phyloP scores from a whole-genome alignment of 2,329 filamentous ascomycete genomes.

The Pseudogymnoascus sp. region DNA sequence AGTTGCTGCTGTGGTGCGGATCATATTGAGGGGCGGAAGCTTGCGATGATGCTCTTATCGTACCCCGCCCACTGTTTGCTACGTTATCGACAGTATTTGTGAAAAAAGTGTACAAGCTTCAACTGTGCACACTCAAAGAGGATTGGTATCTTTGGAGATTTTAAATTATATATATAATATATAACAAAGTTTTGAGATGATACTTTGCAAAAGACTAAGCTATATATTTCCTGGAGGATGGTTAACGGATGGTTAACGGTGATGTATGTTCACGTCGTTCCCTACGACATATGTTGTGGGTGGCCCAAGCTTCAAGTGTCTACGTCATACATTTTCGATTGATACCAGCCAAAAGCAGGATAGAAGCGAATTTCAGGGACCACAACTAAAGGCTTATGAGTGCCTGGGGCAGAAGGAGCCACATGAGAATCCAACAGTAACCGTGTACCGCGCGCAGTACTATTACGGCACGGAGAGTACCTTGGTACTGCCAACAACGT shows the following conservation, averaged over 20 bases:
- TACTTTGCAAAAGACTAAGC: conserved; percentile 1
- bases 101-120: background rate
- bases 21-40: conserved; percentile 8
- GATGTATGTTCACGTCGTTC: background rate
- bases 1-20: conserved; percentile 18
- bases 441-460: background rate
- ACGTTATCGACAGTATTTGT: conserved; percentile 5
- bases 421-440: background rate
- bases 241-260: background rate
- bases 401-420: conserved; percentile 2
- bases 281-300: conserved; percentile 1
- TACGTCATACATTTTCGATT: background rate
- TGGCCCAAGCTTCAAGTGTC: conserved; percentile 1
- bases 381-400: conserved; percentile 5
- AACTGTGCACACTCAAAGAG: background rate
- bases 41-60: conserved; percentile 4
- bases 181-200: background rate
- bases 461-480: background rate
- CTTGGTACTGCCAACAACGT: conserved; percentile 7
- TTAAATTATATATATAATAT: conserved; percentile 5
- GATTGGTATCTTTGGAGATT: background rate
- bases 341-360: background rate
- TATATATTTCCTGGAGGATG: background rate
- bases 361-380: conserved; percentile 8
- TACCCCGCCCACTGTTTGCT: background rate